Evolutionary conservation across 2,329 filamentous ascomycete genomes (phyloP).

Genomic region (Metarhizium sp.): DNA sequence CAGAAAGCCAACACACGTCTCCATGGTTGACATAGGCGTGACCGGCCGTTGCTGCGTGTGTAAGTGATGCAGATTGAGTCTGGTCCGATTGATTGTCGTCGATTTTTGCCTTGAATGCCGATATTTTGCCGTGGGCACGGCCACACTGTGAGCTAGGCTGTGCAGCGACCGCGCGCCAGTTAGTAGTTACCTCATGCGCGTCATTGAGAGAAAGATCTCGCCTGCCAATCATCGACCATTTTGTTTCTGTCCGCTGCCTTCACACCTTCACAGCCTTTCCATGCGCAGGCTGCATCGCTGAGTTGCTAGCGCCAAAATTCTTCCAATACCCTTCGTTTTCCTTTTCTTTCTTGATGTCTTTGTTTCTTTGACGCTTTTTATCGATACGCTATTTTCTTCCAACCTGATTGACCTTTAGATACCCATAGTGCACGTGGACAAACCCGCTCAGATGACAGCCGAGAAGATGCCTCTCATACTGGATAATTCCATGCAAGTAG

Average conservation of each 20-base stretch:
- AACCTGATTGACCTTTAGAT: not conserved
- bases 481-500: constrained; percentile 35
- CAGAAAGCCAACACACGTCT: too few species aligned
- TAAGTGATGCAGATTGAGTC: not conserved
- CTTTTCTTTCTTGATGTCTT: not conserved
- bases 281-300: not conserved
- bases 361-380: not conserved
- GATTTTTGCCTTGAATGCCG: constrained; percentile 6
- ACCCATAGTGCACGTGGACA: not conserved
- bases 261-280: not conserved
- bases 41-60: too few species aligned
- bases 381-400: not conserved
- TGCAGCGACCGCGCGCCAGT: too few species aligned
- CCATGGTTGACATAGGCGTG: too few species aligned
- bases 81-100: too few species aligned
- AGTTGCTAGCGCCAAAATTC: not conserved
- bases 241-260: too few species aligned
- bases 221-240: too few species aligned
- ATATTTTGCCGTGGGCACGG: not conserved
- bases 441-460: constrained; percentile 20
- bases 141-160: not conserved
- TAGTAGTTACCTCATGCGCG: too few species aligned
- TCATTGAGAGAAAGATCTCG: too few species aligned
- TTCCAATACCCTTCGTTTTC: not conserved
- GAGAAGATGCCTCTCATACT: constrained; percentile 35